phyloP scores from a whole-genome alignment of 2,329 filamentous ascomycete genomes.

The Epichloe baconii region DNA sequence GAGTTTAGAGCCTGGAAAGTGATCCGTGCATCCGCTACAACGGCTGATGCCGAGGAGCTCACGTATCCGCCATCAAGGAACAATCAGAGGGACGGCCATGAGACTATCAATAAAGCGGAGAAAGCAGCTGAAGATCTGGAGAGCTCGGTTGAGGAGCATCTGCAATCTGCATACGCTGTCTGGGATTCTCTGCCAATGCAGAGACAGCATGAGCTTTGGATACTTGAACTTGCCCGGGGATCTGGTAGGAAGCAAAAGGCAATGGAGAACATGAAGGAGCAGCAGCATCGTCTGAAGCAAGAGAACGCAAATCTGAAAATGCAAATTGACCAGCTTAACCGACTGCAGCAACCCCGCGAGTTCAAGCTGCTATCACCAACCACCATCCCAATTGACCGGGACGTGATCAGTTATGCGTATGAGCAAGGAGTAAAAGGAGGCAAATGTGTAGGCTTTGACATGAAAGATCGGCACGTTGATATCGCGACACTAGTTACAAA shows the following conservation, averaged over 20 bases:
- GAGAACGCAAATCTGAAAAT: constrained; percentile 42
- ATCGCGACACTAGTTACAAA: constrained; percentile 36
- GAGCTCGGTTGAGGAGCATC: constrained; percentile 57
- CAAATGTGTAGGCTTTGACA: constrained; percentile 29
- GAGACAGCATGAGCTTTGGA: constrained; percentile 46
- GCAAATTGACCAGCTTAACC: constrained; percentile 46
- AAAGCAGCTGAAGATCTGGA: constrained; percentile 47
- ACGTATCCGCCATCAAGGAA: constrained; percentile 31
- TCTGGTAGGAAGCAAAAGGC: constrained; percentile 45
- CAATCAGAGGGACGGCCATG: constrained; percentile 29
- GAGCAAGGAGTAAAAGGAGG: constrained; percentile 30
- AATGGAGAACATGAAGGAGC: constrained; percentile 35
- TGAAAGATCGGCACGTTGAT: constrained; percentile 40
- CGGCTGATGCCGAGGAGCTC: constrained; percentile 36
- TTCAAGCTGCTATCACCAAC: constrained; percentile 39
- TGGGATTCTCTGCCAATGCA: constrained; percentile 55
- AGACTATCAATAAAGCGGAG: constrained; percentile 35
- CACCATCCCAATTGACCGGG: constrained; percentile 37
- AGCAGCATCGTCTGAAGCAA: constrained; percentile 38
- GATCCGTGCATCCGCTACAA: constrained; percentile 36
- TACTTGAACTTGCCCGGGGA: constrained; percentile 46
- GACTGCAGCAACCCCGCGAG: constrained; percentile 46
- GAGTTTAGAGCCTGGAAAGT: constrained; percentile 55
- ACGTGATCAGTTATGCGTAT: constrained; percentile 32
- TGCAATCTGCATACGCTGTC: constrained; percentile 62